Evolutionary conservation across 1,139 yeast genomes (phyloP).

Genomic region (Hyphopichia fennica): DNA sequence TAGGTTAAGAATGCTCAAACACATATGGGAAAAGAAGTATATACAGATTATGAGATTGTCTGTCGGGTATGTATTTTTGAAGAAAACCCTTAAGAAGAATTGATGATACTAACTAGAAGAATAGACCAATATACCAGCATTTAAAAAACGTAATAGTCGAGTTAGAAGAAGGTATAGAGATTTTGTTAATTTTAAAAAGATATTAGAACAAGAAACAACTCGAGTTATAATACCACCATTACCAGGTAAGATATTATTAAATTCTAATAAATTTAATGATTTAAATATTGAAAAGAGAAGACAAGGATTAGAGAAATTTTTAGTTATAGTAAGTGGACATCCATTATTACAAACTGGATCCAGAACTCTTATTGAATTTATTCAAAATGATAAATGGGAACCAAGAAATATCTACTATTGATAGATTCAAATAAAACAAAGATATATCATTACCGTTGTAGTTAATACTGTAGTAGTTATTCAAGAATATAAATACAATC

Average conservation of each 20-base stretch:
- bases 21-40: constrained; percentile 66
- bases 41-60: constrained; percentile 87
- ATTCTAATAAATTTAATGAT: constrained; percentile 73
- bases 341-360: constrained; percentile 91
- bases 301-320: constrained; percentile 78
- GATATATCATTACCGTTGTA: no score
- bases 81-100: no score
- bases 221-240: constrained; percentile 81
- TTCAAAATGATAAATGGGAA: constrained; percentile 88
- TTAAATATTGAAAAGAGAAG: constrained; percentile 83
- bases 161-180: constrained; percentile 91
- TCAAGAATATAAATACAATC: no score
- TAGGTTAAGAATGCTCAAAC: constrained; percentile 73
- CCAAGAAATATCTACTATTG: constrained; percentile 16
- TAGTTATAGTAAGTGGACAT: constrained; percentile 85
- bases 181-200: constrained; percentile 76
- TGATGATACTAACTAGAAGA: constrained; percentile 15
- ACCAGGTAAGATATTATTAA: constrained; percentile 80
- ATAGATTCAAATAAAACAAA: no score
- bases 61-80: constrained; percentile 55
- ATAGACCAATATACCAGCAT: constrained; percentile 79
- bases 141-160: constrained; percentile 60
- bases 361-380: constrained; percentile 76
- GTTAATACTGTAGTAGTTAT: no score
- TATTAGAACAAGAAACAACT: constrained; percentile 72